These are phyloP conservation scores for Picea mariana DNA, from an alignment of 83 land plant species.

Conservation along the genomic window DNA sequence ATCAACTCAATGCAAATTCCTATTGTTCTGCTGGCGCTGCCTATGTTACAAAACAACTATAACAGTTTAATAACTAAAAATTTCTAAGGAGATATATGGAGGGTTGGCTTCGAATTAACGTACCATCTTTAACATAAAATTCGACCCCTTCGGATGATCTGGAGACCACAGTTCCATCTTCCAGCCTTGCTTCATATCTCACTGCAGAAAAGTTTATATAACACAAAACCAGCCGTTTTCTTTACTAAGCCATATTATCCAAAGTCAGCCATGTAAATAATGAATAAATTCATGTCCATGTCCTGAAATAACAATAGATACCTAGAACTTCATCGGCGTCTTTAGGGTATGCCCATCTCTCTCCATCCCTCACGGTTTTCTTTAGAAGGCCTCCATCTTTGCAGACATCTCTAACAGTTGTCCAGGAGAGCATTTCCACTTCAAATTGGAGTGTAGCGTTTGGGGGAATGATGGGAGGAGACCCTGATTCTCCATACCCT, in stretches of 20 bases:
- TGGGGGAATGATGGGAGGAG: conserved; percentile 41
- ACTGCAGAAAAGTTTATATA: conserved; percentile 16
- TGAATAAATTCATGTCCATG: conserved; percentile 7
- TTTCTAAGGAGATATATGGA: no score
- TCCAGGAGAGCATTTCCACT: conserved; percentile 48
- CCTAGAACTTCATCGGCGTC: conserved; percentile 48
- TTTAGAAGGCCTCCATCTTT: conserved; percentile 48
- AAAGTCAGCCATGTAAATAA: neutral
- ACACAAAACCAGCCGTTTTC: neutral
- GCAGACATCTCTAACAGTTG: conserved; percentile 42
- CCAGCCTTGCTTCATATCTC: conserved; percentile 27
- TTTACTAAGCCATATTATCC: neutral
- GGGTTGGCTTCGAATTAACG: no score
- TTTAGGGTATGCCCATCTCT: conserved; percentile 41
- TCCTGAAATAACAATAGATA: conserved; percentile 11
- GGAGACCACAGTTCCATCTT: conserved; percentile 23
- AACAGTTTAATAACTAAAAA: no score
- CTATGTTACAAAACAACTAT: no score
- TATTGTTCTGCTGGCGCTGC: no score
- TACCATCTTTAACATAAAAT: conserved; percentile 30
- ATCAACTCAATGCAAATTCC: no score
- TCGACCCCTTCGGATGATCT: conserved; percentile 25
- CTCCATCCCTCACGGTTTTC: conserved; percentile 32
- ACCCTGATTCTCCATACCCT: conserved; percentile 38
- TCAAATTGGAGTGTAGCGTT: conserved; percentile 48